Base-by-base conservation (phyloP, 2,329 filamentous ascomycete species). In the Ophiostoma australiae region DNA sequence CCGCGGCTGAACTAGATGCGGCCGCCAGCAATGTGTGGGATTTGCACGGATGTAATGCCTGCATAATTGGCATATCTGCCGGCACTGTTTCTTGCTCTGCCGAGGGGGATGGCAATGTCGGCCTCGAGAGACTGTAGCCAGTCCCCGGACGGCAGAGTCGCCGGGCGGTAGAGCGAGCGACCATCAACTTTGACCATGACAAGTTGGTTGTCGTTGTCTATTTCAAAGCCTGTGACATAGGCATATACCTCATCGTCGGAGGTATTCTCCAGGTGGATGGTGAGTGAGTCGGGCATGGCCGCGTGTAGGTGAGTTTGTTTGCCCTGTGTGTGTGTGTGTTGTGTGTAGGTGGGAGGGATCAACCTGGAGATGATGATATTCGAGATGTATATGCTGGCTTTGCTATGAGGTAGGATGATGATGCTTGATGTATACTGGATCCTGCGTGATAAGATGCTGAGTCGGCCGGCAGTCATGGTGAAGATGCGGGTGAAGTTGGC, bases 1-100 rank as follows among this genome's bases (percentile, higher is more conserved):
- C 83, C 84, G 69, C 86, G 82, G 39, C 84, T 84, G 76, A 90
- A 87, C 85, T 87, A 91, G 76, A 91, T 84, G 70, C 89, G 82
- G 0, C 84, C 88, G 23, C 88, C 88, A 5, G 87, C 87, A 8
- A 90, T 83, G 74, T 88, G 87, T 1, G 89, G 89, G 69, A 91
- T 88, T 0, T 81, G 84, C 10, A 87, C 82, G 1, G 80, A 83
- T 31, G 82, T 83, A 3, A n/a, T 23, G 82, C 85, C 74, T 81
- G 83, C 1, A 87, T 87, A 0, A 86, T 83, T 0, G 81, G 33
- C 17, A 13, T 37, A n/a, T 17, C 15, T 39, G 10, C 31, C 63
- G n/a, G 33, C 13, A 7, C n/a, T 27, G n/a, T 27, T 58, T 23
- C 58, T 17, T 15, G 61, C 63, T 23, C 13, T 77, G 3, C 87